Evolutionary conservation across 805 yeast species (phyloP), one percentile per base, ranked within the genome.

Genomic region (Isabelozyma heimii): DNA sequence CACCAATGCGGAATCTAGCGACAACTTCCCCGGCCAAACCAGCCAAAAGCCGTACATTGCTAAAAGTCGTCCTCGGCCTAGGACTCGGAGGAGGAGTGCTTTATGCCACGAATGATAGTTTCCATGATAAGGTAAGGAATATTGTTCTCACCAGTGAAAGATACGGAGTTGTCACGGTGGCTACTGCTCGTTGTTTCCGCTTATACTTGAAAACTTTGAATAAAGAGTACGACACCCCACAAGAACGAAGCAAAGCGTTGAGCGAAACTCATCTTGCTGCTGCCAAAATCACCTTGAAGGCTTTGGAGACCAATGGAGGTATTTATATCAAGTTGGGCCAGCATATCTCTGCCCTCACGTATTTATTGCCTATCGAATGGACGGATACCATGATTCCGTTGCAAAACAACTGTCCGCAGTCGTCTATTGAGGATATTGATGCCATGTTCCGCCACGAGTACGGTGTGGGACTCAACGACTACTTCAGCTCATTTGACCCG

Each of bases 261-360:
- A 66, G 79, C 6, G 66, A 74, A 39, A 87, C 96, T 40, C 98
- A 94, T 63, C 64, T 72, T 49, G 72, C 72, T 48, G 91, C 97
- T 43, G 97, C 99, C 0, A 61, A 72, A 9, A 83, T 91, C 47
- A 89, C 99, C 0, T 73, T 89, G 48, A 67, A 72, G 40, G 97
- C 97, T 0, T 69, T 94, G 35, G 91, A 89, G 61, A 74, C 73
- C 28, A 94, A 94, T 61, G 97, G 97, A 14, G 99, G 99, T 1
- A 78, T 94, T 7, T 94, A 85, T 65, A 94, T 94, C 66, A 94
- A 94, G 66, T 72, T 94, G 41, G 99, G 99, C 10, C 99, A 94
- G 65, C 99, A 94, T 62, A 73, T 94, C 10, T 81, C 91, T 39
- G 98, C 98, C 0, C 77, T 94, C 80, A 89, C 97, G 1, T 94